phyloP scores from a whole-genome alignment of 2,329 filamentous ascomycete genomes.

The Septoria linicola region DNA sequence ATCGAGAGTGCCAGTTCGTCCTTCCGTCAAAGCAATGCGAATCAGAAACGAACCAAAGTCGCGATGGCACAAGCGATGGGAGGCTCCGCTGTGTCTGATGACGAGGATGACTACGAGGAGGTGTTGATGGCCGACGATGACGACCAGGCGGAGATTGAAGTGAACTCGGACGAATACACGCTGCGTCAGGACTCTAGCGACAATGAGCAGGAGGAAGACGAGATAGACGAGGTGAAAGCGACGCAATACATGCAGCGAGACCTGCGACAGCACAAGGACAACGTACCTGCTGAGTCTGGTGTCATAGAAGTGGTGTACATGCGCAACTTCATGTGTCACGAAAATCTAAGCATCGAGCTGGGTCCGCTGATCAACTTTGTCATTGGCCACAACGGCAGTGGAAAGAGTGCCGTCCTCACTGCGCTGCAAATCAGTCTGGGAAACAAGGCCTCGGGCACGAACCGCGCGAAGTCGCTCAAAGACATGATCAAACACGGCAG shows the following conservation, averaged over 20 bases:
- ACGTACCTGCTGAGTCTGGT: slow-evolving; percentile 74
- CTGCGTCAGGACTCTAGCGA: slow-evolving; percentile 23
- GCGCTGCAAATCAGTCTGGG: slow-evolving; percentile 93
- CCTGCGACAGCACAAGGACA: slow-evolving; percentile 49
- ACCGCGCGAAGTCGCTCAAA: slow-evolving; percentile 85
- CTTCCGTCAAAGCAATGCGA: slow-evolving; percentile 28
- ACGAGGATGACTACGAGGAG: slow-evolving; percentile 32
- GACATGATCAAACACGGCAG: slow-evolving; percentile 86
- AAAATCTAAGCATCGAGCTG: slow-evolving; percentile 75
- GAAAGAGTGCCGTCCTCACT: slow-evolving; percentile 93
- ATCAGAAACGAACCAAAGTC: slow-evolving; percentile 33
- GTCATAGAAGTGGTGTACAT: slow-evolving; percentile 87
- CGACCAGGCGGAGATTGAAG: slow-evolving; percentile 17
- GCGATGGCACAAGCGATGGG: slow-evolving; percentile 33
- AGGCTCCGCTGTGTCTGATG: slow-evolving; percentile 34
- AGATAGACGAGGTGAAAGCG: slow-evolving; percentile 29
- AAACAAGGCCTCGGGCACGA: slow-evolving; percentile 88
- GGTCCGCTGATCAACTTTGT: slow-evolving; percentile 97
- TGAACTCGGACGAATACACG: slow-evolving; percentile 24
- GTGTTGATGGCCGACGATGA: slow-evolving; percentile 10
- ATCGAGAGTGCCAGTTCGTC: slow-evolving; percentile 34
- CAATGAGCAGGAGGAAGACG: slow-evolving; percentile 34
- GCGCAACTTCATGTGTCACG: slow-evolving; percentile 95
- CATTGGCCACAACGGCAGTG: slow-evolving; percentile 94
- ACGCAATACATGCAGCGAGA: slow-evolving; percentile 37